A percentile compares a stretch with the other conserved stretches of the same genome.
phyloP scores from a whole-genome alignment of 441 rosid genomes.

The Hura crepitans region DNA sequence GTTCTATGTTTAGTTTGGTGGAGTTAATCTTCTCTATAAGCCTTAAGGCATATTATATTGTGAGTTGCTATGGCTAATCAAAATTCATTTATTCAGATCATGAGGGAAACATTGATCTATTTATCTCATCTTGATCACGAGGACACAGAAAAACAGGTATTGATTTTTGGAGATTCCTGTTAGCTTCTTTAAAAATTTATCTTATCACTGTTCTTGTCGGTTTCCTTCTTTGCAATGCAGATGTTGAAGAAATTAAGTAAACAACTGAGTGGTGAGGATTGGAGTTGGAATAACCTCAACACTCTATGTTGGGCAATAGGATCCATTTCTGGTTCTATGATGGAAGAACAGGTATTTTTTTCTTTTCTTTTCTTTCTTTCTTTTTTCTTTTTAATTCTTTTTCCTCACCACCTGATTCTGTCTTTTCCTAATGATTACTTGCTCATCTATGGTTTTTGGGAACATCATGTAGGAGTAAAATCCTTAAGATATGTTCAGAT shows the following conservation, averaged over 20 bases:
- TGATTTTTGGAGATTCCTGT: not conserved
- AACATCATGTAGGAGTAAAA: not conserved
- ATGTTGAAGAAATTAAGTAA: constrained; percentile 94
- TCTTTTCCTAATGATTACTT: not conserved
- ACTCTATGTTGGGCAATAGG: constrained; percentile 99
- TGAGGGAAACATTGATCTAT: constrained; percentile 96
- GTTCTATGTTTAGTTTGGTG: not conserved
- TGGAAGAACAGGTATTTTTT: constrained; percentile 85
- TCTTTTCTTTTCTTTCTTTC: too few relatives aligned
- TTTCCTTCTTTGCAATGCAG: constrained; percentile 34
- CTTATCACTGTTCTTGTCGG: constrained; percentile 9
- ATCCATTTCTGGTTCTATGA: constrained; percentile 98
- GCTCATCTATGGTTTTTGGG: not conserved
- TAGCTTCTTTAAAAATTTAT: not conserved
- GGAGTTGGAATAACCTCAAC: constrained; percentile 97
- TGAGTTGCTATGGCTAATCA: constrained; percentile 20
- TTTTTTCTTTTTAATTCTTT: not conserved
- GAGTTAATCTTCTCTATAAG: not conserved
- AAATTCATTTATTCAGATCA: constrained; percentile 56
- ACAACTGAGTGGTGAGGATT: constrained; percentile 96
- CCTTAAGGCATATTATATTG: not conserved
- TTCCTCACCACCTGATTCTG: not conserved
- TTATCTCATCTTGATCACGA: constrained; percentile 97
- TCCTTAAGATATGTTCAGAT: not conserved
- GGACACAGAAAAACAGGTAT: constrained; percentile 99